Conservation (phyloP, 2,329 filamentous ascomycete species). For the Stachybotrys elegans region DNA sequence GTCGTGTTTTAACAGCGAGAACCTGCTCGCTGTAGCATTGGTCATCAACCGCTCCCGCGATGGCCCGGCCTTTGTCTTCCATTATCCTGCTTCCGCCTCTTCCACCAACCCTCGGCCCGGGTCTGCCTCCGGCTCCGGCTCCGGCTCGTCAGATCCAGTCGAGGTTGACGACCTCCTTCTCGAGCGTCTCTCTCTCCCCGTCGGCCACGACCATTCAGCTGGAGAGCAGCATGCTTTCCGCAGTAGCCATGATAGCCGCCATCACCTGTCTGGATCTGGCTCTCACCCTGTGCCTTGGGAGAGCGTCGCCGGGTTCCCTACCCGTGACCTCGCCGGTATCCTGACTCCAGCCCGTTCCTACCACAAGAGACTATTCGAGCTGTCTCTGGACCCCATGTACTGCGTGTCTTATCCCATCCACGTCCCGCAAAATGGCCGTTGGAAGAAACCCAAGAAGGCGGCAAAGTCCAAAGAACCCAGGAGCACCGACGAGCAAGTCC, state of each 20-base stretch:
- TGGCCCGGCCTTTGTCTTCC: conserved; percentile 78
- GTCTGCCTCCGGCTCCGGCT: conserved; percentile 29
- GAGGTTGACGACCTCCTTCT: conserved; percentile 49
- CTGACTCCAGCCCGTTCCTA: conserved; percentile 70
- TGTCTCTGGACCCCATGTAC: conserved; percentile 73
- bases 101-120: conserved; percentile 28
- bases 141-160: conserved; percentile 22
- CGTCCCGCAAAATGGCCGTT: conserved; percentile 70
- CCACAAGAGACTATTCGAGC: conserved; percentile 77
- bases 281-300: conserved; percentile 64
- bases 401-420: conserved; percentile 83
- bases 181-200: conserved; percentile 38
- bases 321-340: conserved; percentile 75
- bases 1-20: conserved; percentile 47
- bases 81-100: conserved; percentile 67
- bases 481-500: conserved; percentile 25
- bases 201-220: conserved; percentile 20
- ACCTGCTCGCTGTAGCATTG: conserved; percentile 66
- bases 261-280: conserved; percentile 49
- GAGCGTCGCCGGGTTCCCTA: conserved; percentile 66
- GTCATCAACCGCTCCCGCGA: conserved; percentile 71
- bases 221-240: conserved; percentile 42
- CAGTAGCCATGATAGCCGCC: conserved; percentile 42
- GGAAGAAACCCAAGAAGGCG: conserved; percentile 62
- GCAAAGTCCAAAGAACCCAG: conserved; percentile 31